A percentile compares a stretch with the other conserved stretches of the same genome.
phyloP scores from a whole-genome alignment of 2,329 filamentous ascomycete species.

The Xylariaceae sp. region DNA sequence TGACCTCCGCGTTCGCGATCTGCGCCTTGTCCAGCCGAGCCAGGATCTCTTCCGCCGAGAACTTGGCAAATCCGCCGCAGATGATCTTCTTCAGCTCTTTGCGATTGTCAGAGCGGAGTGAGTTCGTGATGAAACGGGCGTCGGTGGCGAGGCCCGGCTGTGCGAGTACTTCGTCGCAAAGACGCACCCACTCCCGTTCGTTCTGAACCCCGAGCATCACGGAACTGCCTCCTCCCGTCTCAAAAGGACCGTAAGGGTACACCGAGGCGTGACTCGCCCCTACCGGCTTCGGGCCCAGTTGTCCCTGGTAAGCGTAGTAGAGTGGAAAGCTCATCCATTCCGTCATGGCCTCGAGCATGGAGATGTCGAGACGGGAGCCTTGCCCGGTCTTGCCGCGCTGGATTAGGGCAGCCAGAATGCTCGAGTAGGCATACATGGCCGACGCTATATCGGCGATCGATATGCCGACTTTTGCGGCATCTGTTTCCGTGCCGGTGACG shows the following conservation, averaged over 20 bases:
- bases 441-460: constrained; percentile 52
- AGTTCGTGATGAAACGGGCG: constrained; percentile 43
- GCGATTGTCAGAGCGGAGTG: constrained; percentile 41
- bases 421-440: constrained; percentile 48
- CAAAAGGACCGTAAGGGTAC: constrained; percentile 54
- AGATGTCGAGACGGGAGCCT: constrained; percentile 49
- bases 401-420: constrained; percentile 45
- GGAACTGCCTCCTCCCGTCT: constrained; percentile 39
- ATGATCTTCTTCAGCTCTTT: constrained; percentile 42
- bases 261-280: constrained; percentile 52
- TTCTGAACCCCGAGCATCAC: constrained; percentile 57
- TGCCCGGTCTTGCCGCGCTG: constrained; percentile 43
- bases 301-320: constrained; percentile 47
- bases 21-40: constrained; percentile 39
- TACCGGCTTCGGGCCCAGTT: constrained; percentile 36
- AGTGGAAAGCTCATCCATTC: constrained; percentile 57
- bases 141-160: constrained; percentile 39
- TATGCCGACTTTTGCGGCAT: constrained; percentile 47
- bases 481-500: constrained; percentile 40
- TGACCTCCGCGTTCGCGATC: constrained; percentile 53
- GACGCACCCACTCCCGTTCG: constrained; percentile 49
- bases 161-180: constrained; percentile 43
- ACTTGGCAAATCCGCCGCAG: constrained; percentile 33
- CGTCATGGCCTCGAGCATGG: constrained; percentile 54
- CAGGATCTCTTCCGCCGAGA: constrained; percentile 36